A percentile compares a stretch with the other conserved stretches of the same genome.
Conservation (phyloP, 108 stramenopile species). For the Discostella stelligeroides region DNA sequence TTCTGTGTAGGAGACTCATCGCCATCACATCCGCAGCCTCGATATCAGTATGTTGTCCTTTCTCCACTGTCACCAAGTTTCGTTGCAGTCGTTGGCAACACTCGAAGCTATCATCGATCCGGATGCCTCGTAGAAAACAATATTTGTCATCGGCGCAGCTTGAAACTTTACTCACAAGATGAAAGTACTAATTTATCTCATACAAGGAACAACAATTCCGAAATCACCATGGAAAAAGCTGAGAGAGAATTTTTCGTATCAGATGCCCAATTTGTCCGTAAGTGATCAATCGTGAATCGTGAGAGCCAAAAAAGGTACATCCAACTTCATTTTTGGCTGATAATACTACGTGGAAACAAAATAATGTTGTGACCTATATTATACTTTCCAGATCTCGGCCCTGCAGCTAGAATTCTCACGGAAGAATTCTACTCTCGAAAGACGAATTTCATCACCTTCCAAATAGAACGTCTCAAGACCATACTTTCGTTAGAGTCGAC, state of each 20-base stretch:
- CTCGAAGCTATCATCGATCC: neutral
- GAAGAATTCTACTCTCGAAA: slow-evolving; percentile 68
- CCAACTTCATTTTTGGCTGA: neutral
- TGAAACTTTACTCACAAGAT: neutral
- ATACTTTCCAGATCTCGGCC: neutral
- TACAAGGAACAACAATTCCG: neutral
- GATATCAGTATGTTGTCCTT: too few relatives aligned
- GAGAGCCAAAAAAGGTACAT: neutral
- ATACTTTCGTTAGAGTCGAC: slow-evolving; percentile 62
- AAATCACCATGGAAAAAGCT: neutral
- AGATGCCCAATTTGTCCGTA: slow-evolving; percentile 47
- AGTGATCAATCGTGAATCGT: slow-evolving; percentile 9
- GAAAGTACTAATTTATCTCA: too few relatives aligned
- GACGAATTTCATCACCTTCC: slow-evolving; percentile 65
- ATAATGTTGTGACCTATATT: too few relatives aligned
- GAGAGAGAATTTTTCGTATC: slow-evolving; percentile 35
- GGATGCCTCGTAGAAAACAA: neutral
- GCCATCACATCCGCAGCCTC: neutral
- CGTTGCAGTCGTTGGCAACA: slow-evolving; percentile 1
- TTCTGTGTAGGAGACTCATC: neutral
- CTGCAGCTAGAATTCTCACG: slow-evolving; percentile 58
- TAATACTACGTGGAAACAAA: neutral
- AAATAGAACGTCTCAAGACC: slow-evolving; percentile 67
- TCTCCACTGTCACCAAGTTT: neutral
- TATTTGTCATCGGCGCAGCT: neutral